phyloP scores from a whole-genome alignment of 345 rosid species.

The Linum usitatissimum region DNA sequence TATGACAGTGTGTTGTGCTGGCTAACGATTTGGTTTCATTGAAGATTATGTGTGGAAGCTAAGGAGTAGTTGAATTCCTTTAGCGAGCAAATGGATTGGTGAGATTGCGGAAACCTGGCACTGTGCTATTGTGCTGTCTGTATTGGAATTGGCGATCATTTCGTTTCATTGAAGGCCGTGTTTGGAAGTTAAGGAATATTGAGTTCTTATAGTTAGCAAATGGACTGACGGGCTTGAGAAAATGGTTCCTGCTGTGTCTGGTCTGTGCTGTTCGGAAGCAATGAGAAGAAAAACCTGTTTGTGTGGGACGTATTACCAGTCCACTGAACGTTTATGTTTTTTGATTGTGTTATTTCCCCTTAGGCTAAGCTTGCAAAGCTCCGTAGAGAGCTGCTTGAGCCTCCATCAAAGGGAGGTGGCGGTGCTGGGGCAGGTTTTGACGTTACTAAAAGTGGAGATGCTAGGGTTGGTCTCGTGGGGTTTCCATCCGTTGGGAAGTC shows the following conservation, averaged over 20 bases:
- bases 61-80: too few species aligned
- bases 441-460: slow-evolving; percentile 95
- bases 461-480: slow-evolving; percentile 92
- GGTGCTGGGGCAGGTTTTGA: slow-evolving; percentile 95
- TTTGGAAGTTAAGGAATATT: too few species aligned
- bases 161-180: too few species aligned
- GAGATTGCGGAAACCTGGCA: too few species aligned
- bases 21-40: too few species aligned
- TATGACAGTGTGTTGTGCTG: too few species aligned
- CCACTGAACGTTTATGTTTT: background rate
- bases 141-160: too few species aligned
- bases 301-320: background rate
- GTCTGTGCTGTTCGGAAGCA: background rate
- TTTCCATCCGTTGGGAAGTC: slow-evolving; percentile 98
- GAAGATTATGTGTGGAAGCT: too few species aligned
- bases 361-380: slow-evolving; percentile 96
- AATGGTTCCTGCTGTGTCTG: background rate
- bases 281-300: background rate
- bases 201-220: background rate
- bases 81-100: too few species aligned
- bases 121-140: too few species aligned
- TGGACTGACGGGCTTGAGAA: background rate
- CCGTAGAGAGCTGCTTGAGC: slow-evolving; percentile 83
- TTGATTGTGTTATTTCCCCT: background rate
- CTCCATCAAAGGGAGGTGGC: slow-evolving; percentile 80